phyloP scores from a whole-genome alignment of 257 asterid species.

The Solanum appendiculatum region DNA sequence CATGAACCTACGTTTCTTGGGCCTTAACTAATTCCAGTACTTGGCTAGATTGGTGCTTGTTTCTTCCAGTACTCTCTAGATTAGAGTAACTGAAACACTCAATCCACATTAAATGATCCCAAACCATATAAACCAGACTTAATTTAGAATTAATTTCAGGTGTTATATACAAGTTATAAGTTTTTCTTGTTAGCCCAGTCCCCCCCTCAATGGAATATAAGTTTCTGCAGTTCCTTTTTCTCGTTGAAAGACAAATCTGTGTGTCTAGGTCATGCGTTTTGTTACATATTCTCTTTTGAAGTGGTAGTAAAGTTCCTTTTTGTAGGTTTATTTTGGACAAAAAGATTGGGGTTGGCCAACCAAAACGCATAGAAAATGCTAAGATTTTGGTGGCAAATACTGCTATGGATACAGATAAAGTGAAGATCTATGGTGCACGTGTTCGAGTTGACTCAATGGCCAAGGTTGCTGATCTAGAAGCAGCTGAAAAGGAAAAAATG shows the following conservation, averaged over 20 bases:
- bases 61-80: neutral
- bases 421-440: slow-evolving; percentile 95
- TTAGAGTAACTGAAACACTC: neutral
- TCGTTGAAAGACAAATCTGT: neutral
- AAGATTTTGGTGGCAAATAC: slow-evolving; percentile 95
- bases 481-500: slow-evolving; percentile 91
- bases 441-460: slow-evolving; percentile 99
- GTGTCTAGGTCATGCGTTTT: neutral
- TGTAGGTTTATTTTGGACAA: slow-evolving; percentile 91
- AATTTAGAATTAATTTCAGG: neutral
- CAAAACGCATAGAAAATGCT: slow-evolving; percentile 92
- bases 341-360: slow-evolving; percentile 95
- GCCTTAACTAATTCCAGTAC: neutral
- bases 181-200: neutral
- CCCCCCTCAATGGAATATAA: neutral
- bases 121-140: neutral
- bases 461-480: slow-evolving; percentile 93
- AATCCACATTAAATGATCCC: neutral
- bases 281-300: neutral
- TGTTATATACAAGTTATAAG: neutral
- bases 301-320: neutral
- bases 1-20: neutral
- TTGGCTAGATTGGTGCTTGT: neutral
- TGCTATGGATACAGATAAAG: slow-evolving; percentile 98
- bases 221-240: neutral